Base-by-base conservation (phyloP, 805 yeast species). In the Candida glaebosa region DNA sequence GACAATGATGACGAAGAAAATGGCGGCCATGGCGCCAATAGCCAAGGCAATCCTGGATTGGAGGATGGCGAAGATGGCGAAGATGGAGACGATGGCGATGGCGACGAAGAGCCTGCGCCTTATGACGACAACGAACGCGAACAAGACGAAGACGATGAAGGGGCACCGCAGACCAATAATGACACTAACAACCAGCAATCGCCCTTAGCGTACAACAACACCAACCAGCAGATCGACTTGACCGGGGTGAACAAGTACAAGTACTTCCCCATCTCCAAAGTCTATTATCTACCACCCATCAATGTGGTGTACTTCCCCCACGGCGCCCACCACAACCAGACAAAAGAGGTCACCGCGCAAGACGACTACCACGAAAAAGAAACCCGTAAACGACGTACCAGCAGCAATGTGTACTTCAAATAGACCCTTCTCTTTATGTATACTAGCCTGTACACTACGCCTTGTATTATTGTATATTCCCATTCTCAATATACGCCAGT, bases 221-320 rank as follows among this genome's bases (percentile, higher is more conserved):
- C 40, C 15, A 37, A 40, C 12, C 16, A 45, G 7, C 15, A 42
- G 2, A 31, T 46, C 25, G 50, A 49, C 32, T 33, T 44, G n/a
- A 46, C 41, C 10, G 39, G 45, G 3, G 41, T 49, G 5, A 45
- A 41, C 16, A 43, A 47, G 16, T 76, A 76, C 49, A 74, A 74
- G 45, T 76, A 76, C 46, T 75, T 73, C 53, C 78, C 79, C 2
- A 69, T 76, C 36, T 71, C 72, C 43, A 64, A 63, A 43, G 77
- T 74, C 19, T 76, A 76, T 49, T 76, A 74, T 55, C 54, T 73
- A 40, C 79, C 79, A 5, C 81, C 81, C 2, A 75, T 76, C 30
- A 76, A 75, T 51, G 78, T 70, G 34, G 80, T 75, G 4, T 76
- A 76, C 50, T 70, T 76, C 43, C 81, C 81, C 1, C 81, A 75